Evolutionary conservation across 768 basidiomycete genomes (phyloP), one percentile per base, ranked within the genome.

Genomic region (Mycena chlorophos): DNA sequence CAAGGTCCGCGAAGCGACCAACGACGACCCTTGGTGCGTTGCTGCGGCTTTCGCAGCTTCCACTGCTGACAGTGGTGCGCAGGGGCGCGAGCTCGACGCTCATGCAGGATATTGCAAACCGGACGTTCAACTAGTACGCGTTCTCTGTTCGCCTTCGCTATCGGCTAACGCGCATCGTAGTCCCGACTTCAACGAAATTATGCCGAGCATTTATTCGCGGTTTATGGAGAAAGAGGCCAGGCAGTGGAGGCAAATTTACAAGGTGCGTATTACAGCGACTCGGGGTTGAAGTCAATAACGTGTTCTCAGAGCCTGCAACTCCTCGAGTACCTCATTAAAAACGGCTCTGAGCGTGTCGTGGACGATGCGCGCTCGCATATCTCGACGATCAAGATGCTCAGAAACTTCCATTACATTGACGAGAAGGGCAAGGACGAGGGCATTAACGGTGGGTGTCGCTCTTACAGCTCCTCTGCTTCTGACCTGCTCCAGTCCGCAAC

Each of bases 171-270:
- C 28, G 17, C 37, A 2, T n/a, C n/a, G n/a, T 68, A 97, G 94
- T 74, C 93, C 95, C 80, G 85, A 94, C 60, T 99, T 99, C 74
- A 99, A 98, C 72, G 96, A 99, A 76, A 94, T 98, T 68, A 98
- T 99, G 94, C 96, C 97, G 3, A 86, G 85, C 66, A 97, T 98
- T 63, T 98, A 97, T 71, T 81, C 86, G 8, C 84, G 93, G 25
- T 97, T 96, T 71, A 96, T 95, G 87, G 92, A 98, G 72, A 98
- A 98, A 74, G 97, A 99, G 72, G 97, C 97, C 0, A 79, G 89
- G 20, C 92, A 99, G 68, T 99, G 97, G 97, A 81, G 97, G 30
- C 94, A 99, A 71, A 98, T 99, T 55, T 99, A 99, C 82, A 99
- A 99, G 80, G 93, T 86, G 37, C 19, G 75, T 50, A 13, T 22